Evolutionary conservation across 2,329 filamentous ascomycete species (phyloP), one percentile per base, ranked within the genome.

Genomic region (Fusarium mangiferae): DNA sequence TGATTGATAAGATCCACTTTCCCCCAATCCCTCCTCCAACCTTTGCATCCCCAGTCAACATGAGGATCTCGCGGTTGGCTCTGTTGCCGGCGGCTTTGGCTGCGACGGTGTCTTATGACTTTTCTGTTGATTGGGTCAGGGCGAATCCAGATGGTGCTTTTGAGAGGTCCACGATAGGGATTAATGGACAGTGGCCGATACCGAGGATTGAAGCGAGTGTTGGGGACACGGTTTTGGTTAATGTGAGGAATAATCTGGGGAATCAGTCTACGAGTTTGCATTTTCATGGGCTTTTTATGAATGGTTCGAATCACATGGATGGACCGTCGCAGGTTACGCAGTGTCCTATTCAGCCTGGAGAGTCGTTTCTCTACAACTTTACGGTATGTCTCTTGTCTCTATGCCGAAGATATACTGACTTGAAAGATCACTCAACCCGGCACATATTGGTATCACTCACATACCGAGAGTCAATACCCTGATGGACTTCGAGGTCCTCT

Each of bases 361-460:
- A 83, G n/a, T 87, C 84, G 17, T 91, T 94, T 76, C 90, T 88
- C 6, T 95, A 94, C 81, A 88, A 92, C 79, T 93, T 94, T 78
- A 91, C 87, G 6, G 89, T 92, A 79, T 78, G 81, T 59, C 4
- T 24, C 48, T 20, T 24, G 13, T 20, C 17, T 51, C 8, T 6
- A 1, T 46, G 4, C 28, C 4, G 49, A 46, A 4, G 3, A n/a
- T 26, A 6, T 33, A 33, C 68, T 63, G 20, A 59, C 22, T 9
- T 26, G 8, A 0, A 18, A 87, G 91, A 82, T 88, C 45, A 80
- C 89, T 58, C 92, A 94, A 84, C 87, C 91, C 0, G 93, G 93
- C 36, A 93, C 92, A 1, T 95, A 93, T 81, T 95, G 93, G 93
- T 95, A 95, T 73, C 92, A 94, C 78, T 92, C 90, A 6, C 92